These are phyloP conservation scores for Macrophomina pseudophaseolina DNA, from an alignment of 2,329 filamentous ascomycete genomes.

Conservation along the genomic window DNA sequence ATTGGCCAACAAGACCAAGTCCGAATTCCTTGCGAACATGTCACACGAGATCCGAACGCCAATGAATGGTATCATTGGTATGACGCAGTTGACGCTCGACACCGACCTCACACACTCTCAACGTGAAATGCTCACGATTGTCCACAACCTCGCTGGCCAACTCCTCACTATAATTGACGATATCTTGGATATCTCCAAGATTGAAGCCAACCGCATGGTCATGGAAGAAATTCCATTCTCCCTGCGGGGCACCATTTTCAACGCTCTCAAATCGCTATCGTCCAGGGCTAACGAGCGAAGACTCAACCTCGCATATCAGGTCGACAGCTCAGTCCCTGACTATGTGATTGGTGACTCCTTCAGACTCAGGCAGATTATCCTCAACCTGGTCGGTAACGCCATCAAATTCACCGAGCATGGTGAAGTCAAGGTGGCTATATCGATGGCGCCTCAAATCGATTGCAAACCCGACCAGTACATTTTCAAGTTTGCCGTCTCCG, in stretches of 20 bases:
- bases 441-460: conserved; percentile 68
- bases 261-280: conserved; percentile 93
- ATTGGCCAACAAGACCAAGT: conserved; percentile 96
- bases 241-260: conserved; percentile 92
- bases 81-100: conserved; percentile 95
- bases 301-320: conserved; percentile 88
- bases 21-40: conserved; percentile 98
- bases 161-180: conserved; percentile 94
- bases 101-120: conserved; percentile 93
- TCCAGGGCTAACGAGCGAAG: conserved; percentile 97
- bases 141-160: conserved; percentile 95
- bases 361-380: conserved; percentile 92
- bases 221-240: conserved; percentile 98
- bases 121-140: conserved; percentile 97
- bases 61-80: conserved; percentile 97
- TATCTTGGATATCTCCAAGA: conserved; percentile 71
- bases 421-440: conserved; percentile 93
- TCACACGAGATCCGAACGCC: conserved; percentile 97
- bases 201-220: conserved; percentile 96
- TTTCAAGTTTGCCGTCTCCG: conserved; percentile 93
- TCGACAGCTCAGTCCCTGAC: conserved; percentile 91
- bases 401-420: conserved; percentile 99
- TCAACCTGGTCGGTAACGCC: conserved; percentile 96
- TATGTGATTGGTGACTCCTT: conserved; percentile 97
- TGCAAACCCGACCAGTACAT: conserved; percentile 79